These are phyloP conservation scores for Starmerella ratchasimensis DNA, from an alignment of 805 yeast species.

Conservation along the genomic window DNA sequence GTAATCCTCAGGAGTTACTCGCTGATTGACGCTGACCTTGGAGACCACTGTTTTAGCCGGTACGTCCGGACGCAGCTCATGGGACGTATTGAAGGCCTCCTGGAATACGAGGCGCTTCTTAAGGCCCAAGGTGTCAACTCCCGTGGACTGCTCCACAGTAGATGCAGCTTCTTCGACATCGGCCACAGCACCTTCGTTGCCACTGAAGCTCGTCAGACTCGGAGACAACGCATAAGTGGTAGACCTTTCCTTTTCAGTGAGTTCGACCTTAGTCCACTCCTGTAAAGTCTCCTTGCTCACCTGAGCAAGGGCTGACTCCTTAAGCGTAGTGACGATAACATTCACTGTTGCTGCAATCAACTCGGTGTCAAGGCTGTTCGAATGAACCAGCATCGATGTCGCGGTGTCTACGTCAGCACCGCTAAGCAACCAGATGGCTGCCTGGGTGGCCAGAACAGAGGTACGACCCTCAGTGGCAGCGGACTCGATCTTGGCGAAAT, in stretches of 20 bases:
- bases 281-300: slow-evolving; percentile 28
- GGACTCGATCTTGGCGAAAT: slow-evolving; percentile 50
- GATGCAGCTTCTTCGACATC: slow-evolving; percentile 20
- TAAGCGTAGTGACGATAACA: slow-evolving; percentile 24
- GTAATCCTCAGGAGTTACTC: slow-evolving; percentile 81
- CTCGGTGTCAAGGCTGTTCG: slow-evolving; percentile 73
- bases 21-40: slow-evolving; percentile 78
- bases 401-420: slow-evolving; percentile 51
- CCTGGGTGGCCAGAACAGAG: slow-evolving; percentile 57
- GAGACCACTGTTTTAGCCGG: slow-evolving; percentile 75
- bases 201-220: slow-evolving; percentile 17
- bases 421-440: slow-evolving; percentile 64
- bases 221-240: slow-evolving; percentile 7
- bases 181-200: neutral
- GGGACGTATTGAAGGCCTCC: slow-evolving; percentile 55
- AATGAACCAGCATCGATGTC: slow-evolving; percentile 64
- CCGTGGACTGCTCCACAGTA: slow-evolving; percentile 8
- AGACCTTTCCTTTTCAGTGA: slow-evolving; percentile 11
- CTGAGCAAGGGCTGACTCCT: slow-evolving; percentile 22
- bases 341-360: slow-evolving; percentile 44
- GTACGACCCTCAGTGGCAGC: slow-evolving; percentile 55
- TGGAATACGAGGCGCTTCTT: slow-evolving; percentile 53
- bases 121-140: slow-evolving; percentile 28
- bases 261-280: slow-evolving; percentile 25
- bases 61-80: slow-evolving; percentile 71